phyloP scores from a whole-genome alignment of 805 yeast species.

The Kuraishia hungarica region DNA sequence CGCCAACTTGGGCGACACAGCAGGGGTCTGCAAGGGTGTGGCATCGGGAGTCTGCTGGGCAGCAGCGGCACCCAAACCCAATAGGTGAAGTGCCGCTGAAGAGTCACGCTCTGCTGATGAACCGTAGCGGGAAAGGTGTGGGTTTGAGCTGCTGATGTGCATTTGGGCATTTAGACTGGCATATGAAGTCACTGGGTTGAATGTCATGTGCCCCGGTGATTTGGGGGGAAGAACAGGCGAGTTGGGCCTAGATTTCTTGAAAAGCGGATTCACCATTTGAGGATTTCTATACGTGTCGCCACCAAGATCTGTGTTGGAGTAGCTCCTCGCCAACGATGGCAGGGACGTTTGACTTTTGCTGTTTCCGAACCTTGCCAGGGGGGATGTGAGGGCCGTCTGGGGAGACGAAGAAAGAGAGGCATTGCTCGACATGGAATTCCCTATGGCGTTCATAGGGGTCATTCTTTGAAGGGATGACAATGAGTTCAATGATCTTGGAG shows the following conservation, averaged over 20 bases:
- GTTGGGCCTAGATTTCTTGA: constrained; percentile 42
- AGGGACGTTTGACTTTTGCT: constrained; percentile 7
- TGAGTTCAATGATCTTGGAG: constrained; percentile 21
- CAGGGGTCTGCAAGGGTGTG: constrained; percentile 27
- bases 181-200: constrained; percentile 6
- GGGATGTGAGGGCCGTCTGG: background rate
- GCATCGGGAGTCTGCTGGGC: constrained; percentile 18
- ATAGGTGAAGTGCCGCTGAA: constrained; percentile 20
- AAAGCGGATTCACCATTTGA: constrained; percentile 23
- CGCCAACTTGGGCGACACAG: constrained; percentile 24
- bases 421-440: constrained; percentile 29
- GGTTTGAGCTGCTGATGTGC: constrained; percentile 5
- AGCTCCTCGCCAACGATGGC: constrained; percentile 13
- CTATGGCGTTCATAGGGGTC: constrained; percentile 30
- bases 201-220: constrained; percentile 16
- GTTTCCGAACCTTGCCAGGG: constrained; percentile 2
- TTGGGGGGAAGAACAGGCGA: constrained; percentile 25
- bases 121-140: background rate
- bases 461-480: constrained; percentile 35
- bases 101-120: constrained; percentile 12
- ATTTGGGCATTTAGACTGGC: constrained; percentile 5
- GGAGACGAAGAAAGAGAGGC: constrained; percentile 12
- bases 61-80: constrained; percentile 12
- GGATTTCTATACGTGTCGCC: constrained; percentile 17
- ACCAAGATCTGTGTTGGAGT: constrained; percentile 38